These are phyloP conservation scores for Kwoniella sp. DNA, from an alignment of 768 basidiomycete species.

Conservation along the genomic window DNA sequence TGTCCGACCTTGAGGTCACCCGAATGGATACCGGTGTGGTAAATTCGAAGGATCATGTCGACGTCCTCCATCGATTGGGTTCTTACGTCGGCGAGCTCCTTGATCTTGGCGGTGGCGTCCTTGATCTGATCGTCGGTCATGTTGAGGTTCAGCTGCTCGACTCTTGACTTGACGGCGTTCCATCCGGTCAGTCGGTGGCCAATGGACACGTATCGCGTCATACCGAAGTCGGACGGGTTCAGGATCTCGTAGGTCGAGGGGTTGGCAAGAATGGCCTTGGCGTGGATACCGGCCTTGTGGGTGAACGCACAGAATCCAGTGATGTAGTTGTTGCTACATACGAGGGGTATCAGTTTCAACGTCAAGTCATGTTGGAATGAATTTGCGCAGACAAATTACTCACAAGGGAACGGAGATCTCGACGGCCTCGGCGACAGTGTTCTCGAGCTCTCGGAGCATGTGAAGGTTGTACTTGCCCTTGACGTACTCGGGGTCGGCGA, in stretches of 20 bases:
- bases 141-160: conserved; percentile 89
- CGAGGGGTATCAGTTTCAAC: not conserved
- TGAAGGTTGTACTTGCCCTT: conserved; percentile 97
- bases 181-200: conserved; percentile 96
- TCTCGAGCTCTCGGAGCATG: conserved; percentile 98
- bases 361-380: not conserved
- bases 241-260: conserved; percentile 98
- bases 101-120: conserved; percentile 96
- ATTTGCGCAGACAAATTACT: conserved; percentile 15
- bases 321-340: conserved; percentile 58
- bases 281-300: conserved; percentile 99
- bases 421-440: conserved; percentile 96
- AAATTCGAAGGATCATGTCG: conserved; percentile 91
- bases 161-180: conserved; percentile 99
- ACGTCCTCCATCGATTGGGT: conserved; percentile 99
- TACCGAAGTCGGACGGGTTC: conserved; percentile 98
- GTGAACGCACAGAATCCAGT: conserved; percentile 99
- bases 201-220: conserved; percentile 96
- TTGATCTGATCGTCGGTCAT: conserved; percentile 95
- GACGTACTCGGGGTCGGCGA: conserved; percentile 97
- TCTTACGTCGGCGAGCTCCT: conserved; percentile 96
- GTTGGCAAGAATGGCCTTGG: conserved; percentile 99
- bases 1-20: conserved; percentile 94
- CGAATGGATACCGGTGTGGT: conserved; percentile 89
- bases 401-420: conserved; percentile 92